These are phyloP conservation scores for Pugionium dolabratum DNA, from an alignment of 345 rosid species.

Conservation along the genomic window DNA sequence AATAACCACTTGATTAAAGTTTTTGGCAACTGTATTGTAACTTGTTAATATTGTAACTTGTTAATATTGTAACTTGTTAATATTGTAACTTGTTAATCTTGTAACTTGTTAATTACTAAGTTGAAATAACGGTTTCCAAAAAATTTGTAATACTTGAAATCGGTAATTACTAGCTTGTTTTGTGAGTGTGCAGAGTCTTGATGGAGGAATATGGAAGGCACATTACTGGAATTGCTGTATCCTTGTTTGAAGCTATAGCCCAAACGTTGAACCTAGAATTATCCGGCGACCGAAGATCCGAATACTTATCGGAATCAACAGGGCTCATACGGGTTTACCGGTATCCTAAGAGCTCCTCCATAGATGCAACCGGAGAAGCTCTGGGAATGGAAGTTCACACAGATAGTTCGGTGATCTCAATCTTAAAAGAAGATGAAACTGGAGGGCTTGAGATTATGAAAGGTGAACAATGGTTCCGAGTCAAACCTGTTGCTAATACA, in stretches of 20 bases:
- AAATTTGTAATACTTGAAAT: conserved; percentile 4
- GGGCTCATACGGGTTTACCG: conserved; percentile 62
- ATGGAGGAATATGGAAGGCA: conserved; percentile 73
- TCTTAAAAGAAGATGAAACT: conserved; percentile 55
- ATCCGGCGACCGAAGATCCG: conserved; percentile 24
- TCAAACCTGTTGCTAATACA: conserved; percentile 51
- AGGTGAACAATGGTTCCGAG: conserved; percentile 55
- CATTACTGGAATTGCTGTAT: conserved; percentile 48
- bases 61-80: too few relatives aligned
- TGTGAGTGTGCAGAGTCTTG: conserved; percentile 44
- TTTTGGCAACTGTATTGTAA: neutral
- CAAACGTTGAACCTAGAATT: conserved; percentile 50
- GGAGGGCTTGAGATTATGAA: conserved; percentile 73
- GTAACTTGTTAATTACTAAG: neutral
- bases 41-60: too few relatives aligned
- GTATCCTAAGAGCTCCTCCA: conserved; percentile 45
- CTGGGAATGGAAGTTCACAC: conserved; percentile 71
- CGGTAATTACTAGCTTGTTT: neutral
- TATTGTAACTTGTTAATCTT: too few relatives aligned
- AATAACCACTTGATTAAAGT: conserved; percentile 1
- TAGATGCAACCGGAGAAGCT: conserved; percentile 17
- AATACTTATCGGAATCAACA: conserved; percentile 52
- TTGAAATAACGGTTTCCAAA: neutral
- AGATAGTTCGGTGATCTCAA: conserved; percentile 78
- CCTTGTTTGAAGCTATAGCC: conserved; percentile 52